phyloP scores from a whole-genome alignment of 805 yeast species.

The Yarrowia hollandica region DNA sequence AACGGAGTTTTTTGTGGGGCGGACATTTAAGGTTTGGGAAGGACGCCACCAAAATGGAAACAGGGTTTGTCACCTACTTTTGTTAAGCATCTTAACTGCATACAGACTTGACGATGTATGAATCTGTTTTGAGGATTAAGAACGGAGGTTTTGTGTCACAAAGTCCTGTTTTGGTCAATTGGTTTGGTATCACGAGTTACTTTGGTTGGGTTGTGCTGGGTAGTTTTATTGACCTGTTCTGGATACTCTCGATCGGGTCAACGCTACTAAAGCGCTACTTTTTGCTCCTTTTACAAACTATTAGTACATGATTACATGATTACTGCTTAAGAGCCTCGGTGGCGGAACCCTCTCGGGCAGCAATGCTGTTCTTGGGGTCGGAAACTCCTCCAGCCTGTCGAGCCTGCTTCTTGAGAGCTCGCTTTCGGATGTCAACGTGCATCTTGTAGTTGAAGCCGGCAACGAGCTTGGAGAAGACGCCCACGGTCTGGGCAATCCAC shows the following conservation, averaged over 20 bases:
- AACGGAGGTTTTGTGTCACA: too few species aligned
- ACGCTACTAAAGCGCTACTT: too few species aligned
- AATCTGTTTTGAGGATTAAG: too few species aligned
- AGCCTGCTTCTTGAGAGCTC: conserved; percentile 69
- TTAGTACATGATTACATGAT: not conserved
- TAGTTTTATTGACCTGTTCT: too few species aligned
- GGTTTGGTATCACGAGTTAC: too few species aligned
- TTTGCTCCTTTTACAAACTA: not conserved
- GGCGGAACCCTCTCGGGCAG: not conserved
- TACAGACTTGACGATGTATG: too few species aligned
- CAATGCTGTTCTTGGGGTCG: not conserved
- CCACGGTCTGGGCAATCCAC: conserved; percentile 70
- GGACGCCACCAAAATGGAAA: not conserved
- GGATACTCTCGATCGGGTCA: too few species aligned
- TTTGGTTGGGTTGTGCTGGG: too few species aligned
- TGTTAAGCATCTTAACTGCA: not conserved
- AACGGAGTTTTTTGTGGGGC: not conserved
- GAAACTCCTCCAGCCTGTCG: not conserved
- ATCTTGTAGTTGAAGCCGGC: conserved; percentile 66
- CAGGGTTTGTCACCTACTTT: not conserved
- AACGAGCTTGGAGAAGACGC: conserved; percentile 73
- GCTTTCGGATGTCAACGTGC: conserved; percentile 76
- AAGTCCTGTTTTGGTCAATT: too few species aligned
- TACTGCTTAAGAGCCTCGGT: not conserved
- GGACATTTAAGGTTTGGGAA: too few species aligned